Evolutionary conservation across 441 rosid genomes (phyloP).

Genomic region (Syzygium syzygioides): DNA sequence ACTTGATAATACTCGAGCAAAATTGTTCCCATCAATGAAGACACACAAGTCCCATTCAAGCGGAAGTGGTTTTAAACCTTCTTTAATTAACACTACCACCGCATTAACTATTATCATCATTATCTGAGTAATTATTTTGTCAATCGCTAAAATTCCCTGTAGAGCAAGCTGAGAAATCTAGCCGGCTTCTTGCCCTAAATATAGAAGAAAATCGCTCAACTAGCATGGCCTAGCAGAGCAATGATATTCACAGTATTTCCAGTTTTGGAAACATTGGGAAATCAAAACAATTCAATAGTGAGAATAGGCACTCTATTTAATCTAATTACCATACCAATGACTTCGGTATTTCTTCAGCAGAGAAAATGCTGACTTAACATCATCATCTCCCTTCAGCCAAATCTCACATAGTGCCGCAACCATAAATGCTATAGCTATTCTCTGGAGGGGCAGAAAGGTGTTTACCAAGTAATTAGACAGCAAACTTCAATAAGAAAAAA

Average conservation of each 20-base stretch:
- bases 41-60: not conserved
- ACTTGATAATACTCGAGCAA: not conserved
- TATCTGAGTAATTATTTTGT: not conserved
- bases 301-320: not conserved
- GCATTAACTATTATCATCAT: not conserved
- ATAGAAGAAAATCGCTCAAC: not conserved
- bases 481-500: not conserved
- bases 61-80: not conserved
- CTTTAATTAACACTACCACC: not conserved
- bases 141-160: not conserved
- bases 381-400: slow-evolving; percentile 56
- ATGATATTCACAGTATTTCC: not conserved
- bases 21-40: not conserved
- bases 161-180: not conserved
- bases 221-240: not conserved
- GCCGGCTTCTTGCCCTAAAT: not conserved
- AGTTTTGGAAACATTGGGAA: not conserved
- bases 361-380: slow-evolving; percentile 31
- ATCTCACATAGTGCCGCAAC: slow-evolving; percentile 72
- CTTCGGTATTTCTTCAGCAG: slow-evolving; percentile 39
- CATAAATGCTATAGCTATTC: slow-evolving; percentile 71
- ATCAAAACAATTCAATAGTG: not conserved
- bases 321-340: slow-evolving; percentile 42
- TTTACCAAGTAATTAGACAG: not conserved
- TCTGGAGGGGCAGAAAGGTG: slow-evolving; percentile 29